Evolutionary conservation across 441 rosid species (phyloP).

Genomic region (Populus hybrid): DNA sequence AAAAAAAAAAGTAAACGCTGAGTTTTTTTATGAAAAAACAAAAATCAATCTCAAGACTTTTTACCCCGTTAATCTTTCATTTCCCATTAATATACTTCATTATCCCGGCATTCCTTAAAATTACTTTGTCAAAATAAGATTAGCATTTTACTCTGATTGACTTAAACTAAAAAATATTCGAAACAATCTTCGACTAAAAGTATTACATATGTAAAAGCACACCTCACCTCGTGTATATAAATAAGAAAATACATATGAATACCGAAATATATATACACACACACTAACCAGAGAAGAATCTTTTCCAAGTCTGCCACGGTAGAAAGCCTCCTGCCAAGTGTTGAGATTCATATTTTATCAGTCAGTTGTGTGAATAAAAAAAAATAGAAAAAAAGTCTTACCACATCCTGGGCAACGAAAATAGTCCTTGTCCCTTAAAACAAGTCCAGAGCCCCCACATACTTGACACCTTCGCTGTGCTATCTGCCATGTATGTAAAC

Average conservation of each 20-base stretch:
- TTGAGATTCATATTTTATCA: not conserved
- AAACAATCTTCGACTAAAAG: not conserved
- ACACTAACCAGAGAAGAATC: constrained; percentile 76
- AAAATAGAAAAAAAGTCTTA: constrained; percentile 15
- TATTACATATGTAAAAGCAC: not conserved
- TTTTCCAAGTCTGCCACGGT: constrained; percentile 92
- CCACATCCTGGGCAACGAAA: constrained; percentile 72
- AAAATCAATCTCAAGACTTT: too few relatives aligned
- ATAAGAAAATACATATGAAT: not conserved
- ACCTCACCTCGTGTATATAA: not conserved
- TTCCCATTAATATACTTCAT: not conserved
- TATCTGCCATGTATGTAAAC: constrained; percentile 36
- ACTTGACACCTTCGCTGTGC: constrained; percentile 70
- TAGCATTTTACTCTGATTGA: not conserved
- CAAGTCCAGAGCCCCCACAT: constrained; percentile 71
- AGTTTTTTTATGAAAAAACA: too few relatives aligned
- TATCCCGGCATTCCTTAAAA: not conserved
- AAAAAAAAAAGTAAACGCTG: too few relatives aligned
- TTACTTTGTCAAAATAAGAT: not conserved
- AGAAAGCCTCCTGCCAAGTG: constrained; percentile 72
- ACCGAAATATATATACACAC: not conserved
- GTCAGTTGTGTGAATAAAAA: not conserved
- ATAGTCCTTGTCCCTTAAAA: constrained; percentile 48
- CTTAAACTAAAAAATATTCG: not conserved
- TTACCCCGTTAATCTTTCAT: too few relatives aligned